A percentile compares a stretch with the other conserved stretches of the same genome.
Conservation (phyloP, 495 filamentous ascomycete species). For the Aspergillus sparsus region DNA sequence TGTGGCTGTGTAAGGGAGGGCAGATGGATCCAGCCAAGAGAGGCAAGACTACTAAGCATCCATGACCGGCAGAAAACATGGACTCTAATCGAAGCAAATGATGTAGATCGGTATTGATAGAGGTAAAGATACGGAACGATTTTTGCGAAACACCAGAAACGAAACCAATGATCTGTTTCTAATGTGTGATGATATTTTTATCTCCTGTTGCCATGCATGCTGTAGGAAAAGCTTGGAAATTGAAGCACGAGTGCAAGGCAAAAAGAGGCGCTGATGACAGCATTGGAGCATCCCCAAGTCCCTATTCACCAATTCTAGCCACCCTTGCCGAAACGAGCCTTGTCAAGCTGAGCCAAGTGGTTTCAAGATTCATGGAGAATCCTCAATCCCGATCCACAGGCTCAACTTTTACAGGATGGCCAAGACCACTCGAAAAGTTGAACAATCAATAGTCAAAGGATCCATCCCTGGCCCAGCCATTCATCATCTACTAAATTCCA, state of each 20-base stretch:
- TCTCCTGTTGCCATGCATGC: neutral
- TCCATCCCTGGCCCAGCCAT: neutral
- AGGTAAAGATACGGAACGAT: neutral
- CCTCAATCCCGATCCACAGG: neutral
- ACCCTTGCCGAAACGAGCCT: slow-evolving; percentile 12
- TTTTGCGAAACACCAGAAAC: no score
- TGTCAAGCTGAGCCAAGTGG: slow-evolving; percentile 17
- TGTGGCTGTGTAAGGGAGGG: neutral
- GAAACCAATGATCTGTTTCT: no score
- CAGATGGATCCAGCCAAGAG: neutral
- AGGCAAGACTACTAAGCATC: neutral
- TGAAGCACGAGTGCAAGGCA: neutral
- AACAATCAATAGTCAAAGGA: slow-evolving; percentile 6
- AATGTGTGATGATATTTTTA: neutral
- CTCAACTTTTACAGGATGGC: neutral
- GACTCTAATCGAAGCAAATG: neutral
- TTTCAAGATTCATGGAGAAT: slow-evolving; percentile 17
- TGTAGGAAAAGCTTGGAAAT: no score
- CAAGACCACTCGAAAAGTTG: slow-evolving; percentile 11
- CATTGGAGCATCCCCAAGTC: neutral
- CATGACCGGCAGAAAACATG: neutral
- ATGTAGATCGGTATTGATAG: neutral
- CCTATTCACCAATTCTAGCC: neutral
- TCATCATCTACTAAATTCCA: no score
- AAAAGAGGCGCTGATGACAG: neutral